Conservation (phyloP, 192 early-diverging fungal species). For the Entomortierella lignicola region DNA sequence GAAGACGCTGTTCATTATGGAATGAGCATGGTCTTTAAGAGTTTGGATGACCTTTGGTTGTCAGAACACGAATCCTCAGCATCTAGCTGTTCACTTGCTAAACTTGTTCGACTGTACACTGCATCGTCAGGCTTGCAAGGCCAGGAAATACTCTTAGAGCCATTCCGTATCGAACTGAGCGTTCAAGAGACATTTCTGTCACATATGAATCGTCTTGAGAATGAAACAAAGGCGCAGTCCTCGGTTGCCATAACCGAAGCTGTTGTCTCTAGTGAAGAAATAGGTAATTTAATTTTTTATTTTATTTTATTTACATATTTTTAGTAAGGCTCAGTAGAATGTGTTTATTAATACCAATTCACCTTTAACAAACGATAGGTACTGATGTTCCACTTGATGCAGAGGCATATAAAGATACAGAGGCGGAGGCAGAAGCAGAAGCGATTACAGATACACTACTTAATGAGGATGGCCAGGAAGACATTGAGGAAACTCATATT, state of each 20-base stretch:
- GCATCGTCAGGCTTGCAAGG: not conserved
- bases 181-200: slow-evolving; percentile 18
- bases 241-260: not conserved
- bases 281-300: not conserved
- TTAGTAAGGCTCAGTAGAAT: not conserved
- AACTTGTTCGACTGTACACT: slow-evolving; percentile 6
- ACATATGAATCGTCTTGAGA: slow-evolving; percentile 4
- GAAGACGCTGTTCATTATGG: slow-evolving; percentile 6
- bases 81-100: slow-evolving; percentile 1
- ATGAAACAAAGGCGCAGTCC: not conserved
- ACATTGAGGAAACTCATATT: not conserved
- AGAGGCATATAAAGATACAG: not conserved
- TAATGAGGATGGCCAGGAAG: slow-evolving; percentile 1
- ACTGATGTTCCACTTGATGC: not conserved
- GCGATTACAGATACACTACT: not conserved
- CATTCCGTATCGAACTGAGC: slow-evolving; percentile 18
- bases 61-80: slow-evolving; percentile 15
- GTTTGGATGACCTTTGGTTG: slow-evolving; percentile 9
- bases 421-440: not conserved
- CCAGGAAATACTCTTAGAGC: slow-evolving; percentile 10
- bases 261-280: not conserved
- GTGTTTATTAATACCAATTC: not conserved
- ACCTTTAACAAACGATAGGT: not conserved
- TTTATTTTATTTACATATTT: not conserved
- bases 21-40: slow-evolving; percentile 10